Base-by-base conservation (phyloP, 2,329 filamentous ascomycete species). In the Dryadomyces sulphureus region DNA sequence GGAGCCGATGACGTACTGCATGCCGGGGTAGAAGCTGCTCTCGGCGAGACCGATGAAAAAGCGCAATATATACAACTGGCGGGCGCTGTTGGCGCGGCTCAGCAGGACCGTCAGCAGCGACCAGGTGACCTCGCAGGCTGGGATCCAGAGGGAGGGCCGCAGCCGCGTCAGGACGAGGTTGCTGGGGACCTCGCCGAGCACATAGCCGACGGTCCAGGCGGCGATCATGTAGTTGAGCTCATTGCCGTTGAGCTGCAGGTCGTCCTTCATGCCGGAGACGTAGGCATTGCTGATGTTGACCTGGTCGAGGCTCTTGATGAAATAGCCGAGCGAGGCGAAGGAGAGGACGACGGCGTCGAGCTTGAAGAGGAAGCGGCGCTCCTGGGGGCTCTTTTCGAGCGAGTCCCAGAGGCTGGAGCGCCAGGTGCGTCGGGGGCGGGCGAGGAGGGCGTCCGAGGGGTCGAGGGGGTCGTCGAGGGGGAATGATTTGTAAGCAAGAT, bases 381-480 rank as follows among this genome's bases (percentile, higher is more conserved):
- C 60, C 45, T 58, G 55, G 6, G 57, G 57, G 7, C 56, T 56
- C 55, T 60, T 60, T 52, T 60, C 58, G 20, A 70, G 59, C 0
- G 66, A 68, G 48, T 72, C 68, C 68, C 68, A 71, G n/a, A 71
- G 9, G 40, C 68, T 67, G 0, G 66, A 69, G 21, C 60, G 60
- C 68, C 68, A 72, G 21, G 63, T 68, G 30, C 50, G 39, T 32
- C 43, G 45, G 9, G 52, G 49, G 39, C 14, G 32, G 7, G 39
- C 22, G 5, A 45, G 38, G 2, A 53, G 46, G 5, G 50, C 14
- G 16, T 39, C 45, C 19, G 45, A 34, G 21, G 12, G 38, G 3
- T 12, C 5, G 12, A 41, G 22, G 2, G 22, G 5, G 30, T 8
- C 8, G 41, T 9, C 30, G 41, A 17, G 19, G 32, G 3, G 12